These are phyloP conservation scores for Globisporangium mamillatum DNA, from an alignment of 352 stramenopile genomes.

Conservation along the genomic window DNA sequence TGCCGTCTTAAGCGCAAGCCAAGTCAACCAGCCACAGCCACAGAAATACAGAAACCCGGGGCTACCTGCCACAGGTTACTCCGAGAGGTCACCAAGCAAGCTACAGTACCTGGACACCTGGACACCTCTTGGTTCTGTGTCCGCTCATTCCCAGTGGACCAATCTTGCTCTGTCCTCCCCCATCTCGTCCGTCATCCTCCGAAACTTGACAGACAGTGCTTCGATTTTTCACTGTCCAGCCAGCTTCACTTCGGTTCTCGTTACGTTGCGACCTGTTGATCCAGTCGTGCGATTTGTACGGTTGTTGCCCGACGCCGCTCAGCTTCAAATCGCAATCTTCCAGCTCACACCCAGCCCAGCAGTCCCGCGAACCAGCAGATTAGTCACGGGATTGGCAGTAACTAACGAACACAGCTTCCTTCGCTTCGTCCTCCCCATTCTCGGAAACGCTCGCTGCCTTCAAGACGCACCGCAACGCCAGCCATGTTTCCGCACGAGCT, in stretches of 20 bases:
- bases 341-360: background rate
- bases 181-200: background rate
- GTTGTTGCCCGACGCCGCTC: background rate
- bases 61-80: background rate
- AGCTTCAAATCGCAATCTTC: background rate
- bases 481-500: background rate
- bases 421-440: background rate
- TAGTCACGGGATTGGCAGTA: background rate
- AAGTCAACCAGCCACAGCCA: background rate
- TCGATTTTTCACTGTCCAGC: background rate
- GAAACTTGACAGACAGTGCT: background rate
- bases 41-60: background rate
- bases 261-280: background rate
- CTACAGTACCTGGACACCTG: background rate
- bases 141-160: background rate
- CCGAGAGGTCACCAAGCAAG: background rate
- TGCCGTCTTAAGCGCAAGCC: background rate
- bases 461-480: background rate
- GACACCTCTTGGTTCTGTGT: background rate
- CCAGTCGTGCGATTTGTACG: background rate
- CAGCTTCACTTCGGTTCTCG: background rate
- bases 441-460: background rate
- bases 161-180: background rate
- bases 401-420: background rate
- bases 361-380: background rate